A percentile compares a stretch with the other conserved stretches of the same genome.
phyloP scores from a whole-genome alignment of 306 rosid species.

The Cyamopsis tetragonoloba region DNA sequence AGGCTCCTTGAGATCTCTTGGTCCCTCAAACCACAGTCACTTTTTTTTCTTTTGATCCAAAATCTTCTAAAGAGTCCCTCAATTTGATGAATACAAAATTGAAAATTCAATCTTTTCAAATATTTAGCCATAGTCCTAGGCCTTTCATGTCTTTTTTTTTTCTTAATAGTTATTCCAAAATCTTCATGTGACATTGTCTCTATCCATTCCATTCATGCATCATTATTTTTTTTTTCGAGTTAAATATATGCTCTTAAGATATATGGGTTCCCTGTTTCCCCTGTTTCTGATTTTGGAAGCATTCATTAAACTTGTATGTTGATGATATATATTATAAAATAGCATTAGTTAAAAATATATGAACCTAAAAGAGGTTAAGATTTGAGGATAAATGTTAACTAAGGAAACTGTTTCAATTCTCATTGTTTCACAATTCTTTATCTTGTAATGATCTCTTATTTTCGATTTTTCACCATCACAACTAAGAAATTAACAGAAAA shows the following conservation, averaged over 20 bases:
- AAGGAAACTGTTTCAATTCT: too few relatives aligned
- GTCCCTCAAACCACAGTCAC: constrained; percentile 25
- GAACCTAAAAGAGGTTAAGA: neutral
- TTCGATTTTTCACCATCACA: too few relatives aligned
- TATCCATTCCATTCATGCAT: neutral
- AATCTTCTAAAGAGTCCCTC: constrained; percentile 8
- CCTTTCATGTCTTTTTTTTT: constrained; percentile 42
- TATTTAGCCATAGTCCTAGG: constrained; percentile 20
- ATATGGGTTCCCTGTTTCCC: constrained; percentile 29
- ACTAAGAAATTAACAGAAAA: too few relatives aligned
- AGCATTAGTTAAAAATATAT: neutral
- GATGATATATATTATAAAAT: too few relatives aligned
- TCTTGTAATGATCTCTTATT: too few relatives aligned
- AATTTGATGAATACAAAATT: constrained; percentile 15
- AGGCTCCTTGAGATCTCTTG: constrained; percentile 22
- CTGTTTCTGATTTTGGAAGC: constrained; percentile 30
- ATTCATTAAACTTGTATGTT: constrained; percentile 1
- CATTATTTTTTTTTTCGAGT: constrained; percentile 10
- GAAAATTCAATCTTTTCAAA: constrained; percentile 21
- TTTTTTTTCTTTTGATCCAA: neutral
- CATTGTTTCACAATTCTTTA: too few relatives aligned
- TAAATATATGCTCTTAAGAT: constrained; percentile 11
- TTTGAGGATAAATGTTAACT: neutral
- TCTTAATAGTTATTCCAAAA: constrained; percentile 28
- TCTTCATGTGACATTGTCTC: constrained; percentile 56